phyloP scores from a whole-genome alignment of 2,329 filamentous ascomycete species.

The Ophiostoma pallidulum region DNA sequence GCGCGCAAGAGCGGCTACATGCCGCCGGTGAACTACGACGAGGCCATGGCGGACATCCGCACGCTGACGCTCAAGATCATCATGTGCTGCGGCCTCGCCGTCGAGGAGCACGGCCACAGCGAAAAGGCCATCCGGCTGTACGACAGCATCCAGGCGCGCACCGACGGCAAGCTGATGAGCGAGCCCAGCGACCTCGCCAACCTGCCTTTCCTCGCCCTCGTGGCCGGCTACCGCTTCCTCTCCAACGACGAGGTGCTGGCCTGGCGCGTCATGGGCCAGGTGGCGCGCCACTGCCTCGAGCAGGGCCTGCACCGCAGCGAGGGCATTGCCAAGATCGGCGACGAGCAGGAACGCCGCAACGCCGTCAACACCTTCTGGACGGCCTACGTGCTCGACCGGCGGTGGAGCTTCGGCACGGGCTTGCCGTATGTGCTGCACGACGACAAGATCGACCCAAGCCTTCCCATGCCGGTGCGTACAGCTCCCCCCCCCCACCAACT shows the following conservation, averaged over 20 bases:
- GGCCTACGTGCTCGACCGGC: constrained; percentile 41
- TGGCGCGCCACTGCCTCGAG: constrained; percentile 45
- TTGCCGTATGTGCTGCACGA: constrained; percentile 39
- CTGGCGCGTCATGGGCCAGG: constrained; percentile 79
- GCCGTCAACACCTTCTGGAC: constrained; percentile 39
- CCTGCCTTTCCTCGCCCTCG: constrained; percentile 42
- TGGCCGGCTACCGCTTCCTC: constrained; percentile 67
- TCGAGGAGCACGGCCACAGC: constrained; percentile 73
- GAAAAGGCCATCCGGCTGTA: constrained; percentile 64
- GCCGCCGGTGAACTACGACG: constrained; percentile 25
- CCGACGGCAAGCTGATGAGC: constrained; percentile 56
- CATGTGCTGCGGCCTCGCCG: constrained; percentile 65
- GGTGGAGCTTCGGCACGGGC: constrained; percentile 43
- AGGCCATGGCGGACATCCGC: constrained; percentile 34
- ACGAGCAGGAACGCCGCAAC: constrained; percentile 22
- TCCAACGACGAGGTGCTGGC: constrained; percentile 76
- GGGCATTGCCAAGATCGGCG: constrained; percentile 31
- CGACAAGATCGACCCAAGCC: constrained; percentile 38
- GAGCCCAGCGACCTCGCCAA: constrained; percentile 38
- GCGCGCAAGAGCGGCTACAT: constrained; percentile 25
- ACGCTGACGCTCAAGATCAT: constrained; percentile 68
- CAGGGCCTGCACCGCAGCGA: constrained; percentile 44
- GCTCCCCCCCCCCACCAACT: too few relatives aligned
- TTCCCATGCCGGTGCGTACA: constrained; percentile 64
- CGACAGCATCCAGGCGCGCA: constrained; percentile 60